A percentile compares a stretch with the other conserved stretches of the same genome.
These are phyloP conservation scores for Inosperma sp. DNA, from an alignment of 768 basidiomycete species.

Conservation along the genomic window DNA sequence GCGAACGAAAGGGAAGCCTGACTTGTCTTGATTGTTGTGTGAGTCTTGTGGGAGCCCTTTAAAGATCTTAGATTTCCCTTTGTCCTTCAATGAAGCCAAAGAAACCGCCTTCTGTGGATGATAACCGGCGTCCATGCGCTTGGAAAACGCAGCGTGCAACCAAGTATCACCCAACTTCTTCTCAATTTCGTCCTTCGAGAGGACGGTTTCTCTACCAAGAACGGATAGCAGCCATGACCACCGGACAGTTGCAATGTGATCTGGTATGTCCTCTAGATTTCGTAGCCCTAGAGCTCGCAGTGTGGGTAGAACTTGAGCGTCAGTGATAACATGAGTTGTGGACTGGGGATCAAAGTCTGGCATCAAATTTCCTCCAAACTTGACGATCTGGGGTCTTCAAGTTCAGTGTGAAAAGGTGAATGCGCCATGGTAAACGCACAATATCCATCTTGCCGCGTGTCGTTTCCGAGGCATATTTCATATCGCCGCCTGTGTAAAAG, in stretches of 20 bases:
- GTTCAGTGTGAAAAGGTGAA: background rate
- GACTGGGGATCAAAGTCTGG: conserved; percentile 50
- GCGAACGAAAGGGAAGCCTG: background rate
- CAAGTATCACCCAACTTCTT: conserved; percentile 34
- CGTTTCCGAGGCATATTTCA: conserved; percentile 43
- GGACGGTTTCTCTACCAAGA: conserved; percentile 21
- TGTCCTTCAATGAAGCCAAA: conserved; percentile 16
- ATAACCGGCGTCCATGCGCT: conserved; percentile 45
- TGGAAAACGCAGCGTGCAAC: conserved; percentile 43
- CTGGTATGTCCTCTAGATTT: conserved; percentile 51
- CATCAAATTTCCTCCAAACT: conserved; percentile 57
- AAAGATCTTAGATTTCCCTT: conserved; percentile 25
- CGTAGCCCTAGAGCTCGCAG: conserved; percentile 46
- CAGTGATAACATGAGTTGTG: conserved; percentile 69
- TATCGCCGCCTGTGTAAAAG: conserved; percentile 58
- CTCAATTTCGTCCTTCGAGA: conserved; percentile 27
- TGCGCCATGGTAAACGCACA: conserved; percentile 36
- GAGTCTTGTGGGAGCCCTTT: conserved; percentile 1
- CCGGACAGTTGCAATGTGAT: conserved; percentile 57
- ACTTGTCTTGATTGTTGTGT: background rate
- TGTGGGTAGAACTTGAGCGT: conserved; percentile 28
- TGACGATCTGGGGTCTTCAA: conserved; percentile 48
- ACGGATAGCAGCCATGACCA: conserved; percentile 59
- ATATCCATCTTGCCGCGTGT: conserved; percentile 58
- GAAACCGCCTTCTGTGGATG: conserved; percentile 14